Evolutionary conservation across 331 rosid genomes (phyloP), one percentile per base, ranked within the genome.

Genomic region (Cucumis variabilis): DNA sequence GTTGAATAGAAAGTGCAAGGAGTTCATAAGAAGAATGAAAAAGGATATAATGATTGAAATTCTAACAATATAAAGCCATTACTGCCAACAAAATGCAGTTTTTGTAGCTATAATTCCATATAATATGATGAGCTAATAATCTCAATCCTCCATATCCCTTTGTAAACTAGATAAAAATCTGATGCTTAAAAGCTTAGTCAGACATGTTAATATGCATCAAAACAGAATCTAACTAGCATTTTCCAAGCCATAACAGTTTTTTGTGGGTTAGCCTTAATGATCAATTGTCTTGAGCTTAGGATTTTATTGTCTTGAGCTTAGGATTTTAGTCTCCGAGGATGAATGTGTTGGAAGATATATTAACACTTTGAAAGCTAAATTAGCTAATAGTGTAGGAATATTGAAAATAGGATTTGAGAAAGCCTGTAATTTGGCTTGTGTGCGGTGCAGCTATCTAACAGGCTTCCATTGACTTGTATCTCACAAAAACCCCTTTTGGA

Each of bases 1-100:
- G 88, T 89, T 96, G 24, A 93, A 96, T 85, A 92, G 76, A 92
- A 93, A 89, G 88, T 93, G 93, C 86, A 98, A 96, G 15, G 98
- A 95, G 25, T 96, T 96, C 81, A 95, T 96, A 17, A 91, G 90
- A 83, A 96, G 55, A 89, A 85, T 94, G 94, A 95, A 88, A 90
- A 91, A 89, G 37, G 91, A 83, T 9, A 94, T 95, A 44, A 74
- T 62, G 51, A 48, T 91, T 75, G 87, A 92, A 91, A 85, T 85
- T 79, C 89, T 86, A n/a, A 50, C 63, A 48, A 13, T 24, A 51
- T 20, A 11, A 28, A 11, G 27, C 41, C n/a, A 23, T 58, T 82
- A 82, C 28, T 14, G 20, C 7, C 13, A 82, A 28, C 53, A 60
- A 28, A 63, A 58, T 81, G 19, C 6, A 58, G 71, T 10, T 53